Evolutionary conservation across 345 rosid species (phyloP).

Genomic region (Citrus sinensis): DNA sequence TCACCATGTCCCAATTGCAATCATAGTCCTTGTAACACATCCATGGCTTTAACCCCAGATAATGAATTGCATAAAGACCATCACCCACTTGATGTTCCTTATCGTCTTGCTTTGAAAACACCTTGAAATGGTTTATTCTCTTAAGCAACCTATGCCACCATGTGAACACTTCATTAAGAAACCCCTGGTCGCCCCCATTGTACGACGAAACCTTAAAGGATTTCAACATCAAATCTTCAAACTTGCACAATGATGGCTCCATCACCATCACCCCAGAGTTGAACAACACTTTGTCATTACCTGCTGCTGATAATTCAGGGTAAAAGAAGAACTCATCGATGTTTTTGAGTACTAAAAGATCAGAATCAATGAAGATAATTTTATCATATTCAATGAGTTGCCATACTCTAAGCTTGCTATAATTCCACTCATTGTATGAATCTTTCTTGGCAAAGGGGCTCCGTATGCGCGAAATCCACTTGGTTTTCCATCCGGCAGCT

Average conservation of each 20-base stretch:
- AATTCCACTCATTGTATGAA: slow-evolving; percentile 88
- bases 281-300: slow-evolving; percentile 41
- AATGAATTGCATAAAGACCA: slow-evolving; percentile 48
- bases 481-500: slow-evolving; percentile 64
- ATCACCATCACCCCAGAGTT: slow-evolving; percentile 86
- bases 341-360: slow-evolving; percentile 50
- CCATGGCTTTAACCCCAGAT: slow-evolving; percentile 91
- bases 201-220: slow-evolving; percentile 42
- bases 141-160: slow-evolving; percentile 90
- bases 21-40: slow-evolving; percentile 83
- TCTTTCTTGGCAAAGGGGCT: slow-evolving; percentile 50
- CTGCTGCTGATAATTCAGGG: slow-evolving; percentile 65
- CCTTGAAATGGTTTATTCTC: slow-evolving; percentile 50
- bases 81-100: slow-evolving; percentile 10
- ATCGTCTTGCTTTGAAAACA: slow-evolving; percentile 5
- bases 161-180: slow-evolving; percentile 65
- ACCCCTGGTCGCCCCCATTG: slow-evolving; percentile 93
- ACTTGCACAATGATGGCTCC: slow-evolving; percentile 79
- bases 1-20: slow-evolving; percentile 72
- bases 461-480: slow-evolving; percentile 44
- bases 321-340: slow-evolving; percentile 53
- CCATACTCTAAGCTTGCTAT: slow-evolving; percentile 84
- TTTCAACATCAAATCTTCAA: slow-evolving; percentile 50
- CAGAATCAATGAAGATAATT: slow-evolving; percentile 72
- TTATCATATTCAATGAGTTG: slow-evolving; percentile 53